Evolutionary conservation across 2,329 filamentous ascomycete genomes (phyloP), one percentile per base, ranked within the genome.

Genomic region (Ophiostoma triangulosporum): DNA sequence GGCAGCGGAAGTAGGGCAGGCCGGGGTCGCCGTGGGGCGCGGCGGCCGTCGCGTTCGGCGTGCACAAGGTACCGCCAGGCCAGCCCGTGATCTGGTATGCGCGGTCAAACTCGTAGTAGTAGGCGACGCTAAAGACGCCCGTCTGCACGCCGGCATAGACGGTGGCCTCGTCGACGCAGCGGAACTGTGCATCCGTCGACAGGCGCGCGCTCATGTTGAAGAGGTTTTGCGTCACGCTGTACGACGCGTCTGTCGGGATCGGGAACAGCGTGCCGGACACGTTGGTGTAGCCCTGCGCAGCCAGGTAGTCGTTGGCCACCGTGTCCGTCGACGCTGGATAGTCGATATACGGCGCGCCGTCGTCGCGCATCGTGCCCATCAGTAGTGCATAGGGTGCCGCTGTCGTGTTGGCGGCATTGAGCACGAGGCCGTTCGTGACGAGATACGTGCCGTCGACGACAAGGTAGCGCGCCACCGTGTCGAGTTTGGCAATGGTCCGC

Each of bases 41-140:
- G 56, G 54, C 62, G 57, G 53, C 57, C 56, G 53, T 72, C 58
- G 48, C 64, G 58, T 62, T 69, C 56, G 58, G 70, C 63, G 64
- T 72, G 70, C 73, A 75, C 0, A 73, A 67, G 43, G 75, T 73
- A 3, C 75, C 68, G 20, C 69, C 66, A 48, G 80, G 78, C 31
- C 76, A 79, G 33, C 74, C 73, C 49, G 72, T 72, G 1, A 71
- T 73, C 54, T 71, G 69, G 59, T 76, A 77, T 0, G 73, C 74
- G 45, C 78, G 72, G 56, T 80, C 75, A 59, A 81, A 76, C 61
- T 81, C 75, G 64, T 82, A 83, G 62, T 73, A 80, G 62, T 76
- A 81, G 0, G 77, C 67, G 0, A 67, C 64, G 27, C 68, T 62
- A 60, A 80, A 75, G 0, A 72, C 70, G 3, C 66, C 64, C 15